Base-by-base conservation (phyloP, 768 basidiomycete species). In the Auriculariales sp. region DNA sequence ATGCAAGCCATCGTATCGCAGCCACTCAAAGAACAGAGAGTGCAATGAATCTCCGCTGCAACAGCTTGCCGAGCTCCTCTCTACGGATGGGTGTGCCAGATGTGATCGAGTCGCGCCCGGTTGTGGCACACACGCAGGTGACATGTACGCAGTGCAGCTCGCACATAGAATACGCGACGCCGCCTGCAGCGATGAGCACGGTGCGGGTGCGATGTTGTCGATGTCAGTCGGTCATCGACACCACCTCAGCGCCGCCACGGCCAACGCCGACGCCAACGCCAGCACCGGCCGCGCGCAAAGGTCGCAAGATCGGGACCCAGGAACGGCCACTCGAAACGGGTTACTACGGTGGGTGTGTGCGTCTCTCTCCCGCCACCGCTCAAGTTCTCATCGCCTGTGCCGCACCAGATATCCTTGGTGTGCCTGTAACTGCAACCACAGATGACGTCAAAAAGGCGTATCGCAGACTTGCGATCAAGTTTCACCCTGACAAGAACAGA, bases 391-490 rank as follows among this genome's bases (percentile, higher is more conserved):
- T n/a, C n/a, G n/a, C n/a, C n/a, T n/a, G n/a, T n/a, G n/a, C n/a
- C n/a, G n/a, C n/a, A n/a, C n/a, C n/a, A n/a, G n/a, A 94, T 60
- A 71, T 86, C 19, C 70, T 93, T 4, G 86, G 84, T 5, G 74
- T 93, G 1, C 64, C 82, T 0, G 71, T 84, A 15, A 74, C 78
- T 54, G 89, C 89, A 5, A 79, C 81, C 14, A 73, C 74, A 3
- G 88, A 90, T 15, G 90, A 93, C 46, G 73, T 94, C 61, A 93
- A 93, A 73, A 91, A 85, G 61, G 84, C 91, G 2, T 93, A 94
- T 66, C 78, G 91, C 82, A 59, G 83, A 4, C 71, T 89, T 47
- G 90, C 90, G 2, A 91, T 94, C 65, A 90, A 90, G 63, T 79
- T 83, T 58, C 89, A 91, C 62, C 89, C 89, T 0, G 89, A 92